These are phyloP conservation scores for Madurella mycetomatis DNA, from an alignment of 2,329 filamentous ascomycete genomes.

Conservation along the genomic window DNA sequence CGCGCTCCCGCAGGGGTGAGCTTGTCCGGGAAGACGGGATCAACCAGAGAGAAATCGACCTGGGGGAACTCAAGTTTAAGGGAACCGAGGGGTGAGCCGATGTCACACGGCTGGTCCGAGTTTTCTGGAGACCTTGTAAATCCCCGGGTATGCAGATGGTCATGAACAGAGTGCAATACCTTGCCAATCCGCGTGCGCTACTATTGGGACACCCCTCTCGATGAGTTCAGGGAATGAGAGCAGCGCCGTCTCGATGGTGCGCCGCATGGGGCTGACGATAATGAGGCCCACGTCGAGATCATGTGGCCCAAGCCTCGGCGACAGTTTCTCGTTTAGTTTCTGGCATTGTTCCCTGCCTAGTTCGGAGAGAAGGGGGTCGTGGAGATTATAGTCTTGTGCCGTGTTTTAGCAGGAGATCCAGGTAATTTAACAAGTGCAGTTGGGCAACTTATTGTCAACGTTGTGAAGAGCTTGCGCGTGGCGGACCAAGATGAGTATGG, in stretches of 20 bases:
- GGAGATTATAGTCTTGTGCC: slow-evolving; percentile 44
- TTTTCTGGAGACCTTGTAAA: slow-evolving; percentile 40
- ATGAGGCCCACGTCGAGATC: slow-evolving; percentile 49
- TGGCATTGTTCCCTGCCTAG: slow-evolving; percentile 48
- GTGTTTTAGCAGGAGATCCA: slow-evolving; percentile 25
- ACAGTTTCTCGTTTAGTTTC: slow-evolving; percentile 40
- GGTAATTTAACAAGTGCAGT: not conserved
- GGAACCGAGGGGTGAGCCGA: slow-evolving; percentile 44
- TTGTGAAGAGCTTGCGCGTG: slow-evolving; percentile 74
- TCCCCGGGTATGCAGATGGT: not conserved
- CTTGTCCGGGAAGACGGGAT: slow-evolving; percentile 61
- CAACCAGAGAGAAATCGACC: slow-evolving; percentile 54
- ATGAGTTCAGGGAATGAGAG: slow-evolving; percentile 56
- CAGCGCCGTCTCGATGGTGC: slow-evolving; percentile 61
- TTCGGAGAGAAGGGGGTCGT: slow-evolving; percentile 48
- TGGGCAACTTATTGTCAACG: slow-evolving; percentile 41
- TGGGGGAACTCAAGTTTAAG: slow-evolving; percentile 48
- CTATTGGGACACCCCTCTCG: slow-evolving; percentile 48
- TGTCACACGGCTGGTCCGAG: slow-evolving; percentile 56
- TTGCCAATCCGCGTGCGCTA: slow-evolving; percentile 62
- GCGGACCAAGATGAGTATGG: slow-evolving; percentile 72
- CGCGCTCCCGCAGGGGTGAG: slow-evolving; percentile 39
- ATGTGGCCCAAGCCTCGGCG: slow-evolving; percentile 35
- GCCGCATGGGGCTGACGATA: slow-evolving; percentile 59
- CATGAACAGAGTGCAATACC: slow-evolving; percentile 34